A percentile compares a stretch with the other conserved stretches of the same genome.
Evolutionary conservation across 140 eudicot genomes (phyloP).

Genomic region (Senecio squalidus): DNA sequence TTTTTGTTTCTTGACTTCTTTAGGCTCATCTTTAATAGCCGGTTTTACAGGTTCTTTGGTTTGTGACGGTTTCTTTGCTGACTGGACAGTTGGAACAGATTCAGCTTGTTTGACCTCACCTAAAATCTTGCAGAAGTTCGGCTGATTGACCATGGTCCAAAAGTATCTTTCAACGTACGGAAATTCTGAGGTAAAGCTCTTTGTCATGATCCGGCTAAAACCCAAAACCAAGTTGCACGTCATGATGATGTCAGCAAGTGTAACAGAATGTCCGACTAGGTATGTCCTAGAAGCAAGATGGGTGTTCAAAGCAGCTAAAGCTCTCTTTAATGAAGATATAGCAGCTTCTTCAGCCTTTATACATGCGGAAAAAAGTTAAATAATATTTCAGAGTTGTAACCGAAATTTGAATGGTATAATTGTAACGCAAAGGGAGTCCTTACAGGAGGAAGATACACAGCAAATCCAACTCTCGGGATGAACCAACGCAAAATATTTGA

Average conservation of each 20-base stretch:
- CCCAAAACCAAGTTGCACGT: neutral
- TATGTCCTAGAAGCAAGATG: neutral
- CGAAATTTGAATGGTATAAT: neutral
- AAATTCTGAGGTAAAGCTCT: slow-evolving; percentile 10
- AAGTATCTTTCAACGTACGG: neutral
- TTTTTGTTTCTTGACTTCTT: neutral
- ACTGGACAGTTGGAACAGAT: slow-evolving; percentile 20
- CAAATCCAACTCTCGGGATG: neutral
- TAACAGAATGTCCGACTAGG: neutral
- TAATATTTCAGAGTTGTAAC: neutral
- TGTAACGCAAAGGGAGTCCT: neutral
- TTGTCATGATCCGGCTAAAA: neutral
- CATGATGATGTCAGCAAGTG: neutral
- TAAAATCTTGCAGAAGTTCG: slow-evolving; percentile 43
- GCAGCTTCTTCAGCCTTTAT: neutral
- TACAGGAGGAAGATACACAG: neutral
- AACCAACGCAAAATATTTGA: neutral
- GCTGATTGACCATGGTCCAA: slow-evolving; percentile 28
- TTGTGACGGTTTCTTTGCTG: slow-evolving; percentile 40
- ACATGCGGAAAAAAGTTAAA: neutral
- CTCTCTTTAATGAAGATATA: neutral
- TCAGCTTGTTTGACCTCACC: slow-evolving; percentile 53
- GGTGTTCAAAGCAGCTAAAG: neutral
- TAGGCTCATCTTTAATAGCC: neutral
- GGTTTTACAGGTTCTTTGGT: neutral